Base-by-base conservation (phyloP, 2,329 filamentous ascomycete species). In the Xenoacremonium recifei region DNA sequence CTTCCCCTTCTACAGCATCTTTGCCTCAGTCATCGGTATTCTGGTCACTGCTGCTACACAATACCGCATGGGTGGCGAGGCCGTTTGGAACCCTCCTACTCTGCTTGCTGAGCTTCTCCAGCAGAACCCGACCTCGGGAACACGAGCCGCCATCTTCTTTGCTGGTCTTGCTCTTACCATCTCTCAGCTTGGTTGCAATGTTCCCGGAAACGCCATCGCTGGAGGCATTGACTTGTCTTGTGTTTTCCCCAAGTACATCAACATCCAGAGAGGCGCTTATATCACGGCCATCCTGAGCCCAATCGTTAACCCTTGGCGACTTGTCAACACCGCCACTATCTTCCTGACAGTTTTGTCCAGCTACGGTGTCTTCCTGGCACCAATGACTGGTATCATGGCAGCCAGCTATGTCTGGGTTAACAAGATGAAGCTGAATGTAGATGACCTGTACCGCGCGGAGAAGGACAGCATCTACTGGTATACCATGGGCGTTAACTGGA, bases 211-310 rank as follows among this genome's bases (percentile, higher is more conserved):
- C 21, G 65, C 64, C 0, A 48, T 69, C 10, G 55, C 64, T 0
- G 66, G 65, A 1, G 67, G 67, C 2, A 66, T 69, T 12, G 67
- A 70, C 23, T 40, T 70, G n/a, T 57, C 67, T 0, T 64, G 64
- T 0, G 55, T 61, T 1, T 66, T 69, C 12, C 66, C 66, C 21
- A 57, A 53, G 30, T 67, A 55, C 48, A 59, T 68, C 45, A 66
- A 67, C 42, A 67, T 69, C 25, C 63, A 65, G 5, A 55, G 66
- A 1, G 66, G 66, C 2, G 64, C 64, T 2, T 67, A 64, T 39
- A 46, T 68, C 31, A 62, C 62, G 5, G 64, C 62, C 13, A 39
- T 68, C 1, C 42, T 69, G 1, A 66, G 64, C 37, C 54, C 63
- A 2, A 44, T 62, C 10, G 62, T 68, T 33, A 67, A 68, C 42